These are phyloP conservation scores for Colletotrichum orchidophilum DNA, from an alignment of 2,329 filamentous ascomycete genomes.

Conservation along the genomic window DNA sequence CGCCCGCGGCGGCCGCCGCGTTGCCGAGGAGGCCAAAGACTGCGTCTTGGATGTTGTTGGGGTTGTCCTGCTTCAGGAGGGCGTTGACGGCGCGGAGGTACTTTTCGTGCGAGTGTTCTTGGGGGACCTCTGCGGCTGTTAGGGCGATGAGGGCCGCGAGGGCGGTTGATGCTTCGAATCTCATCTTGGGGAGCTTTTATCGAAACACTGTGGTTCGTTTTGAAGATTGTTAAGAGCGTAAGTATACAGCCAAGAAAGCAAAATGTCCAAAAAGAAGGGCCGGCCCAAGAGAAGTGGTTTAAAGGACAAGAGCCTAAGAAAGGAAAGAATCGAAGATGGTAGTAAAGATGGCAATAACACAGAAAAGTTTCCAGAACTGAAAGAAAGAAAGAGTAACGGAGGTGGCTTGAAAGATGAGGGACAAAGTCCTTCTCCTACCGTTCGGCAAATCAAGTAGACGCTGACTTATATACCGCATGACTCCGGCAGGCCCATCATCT, in stretches of 20 bases:
- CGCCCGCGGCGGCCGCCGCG: slow-evolving; percentile 52
- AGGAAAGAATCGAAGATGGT: slow-evolving; percentile 25
- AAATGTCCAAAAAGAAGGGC: slow-evolving; percentile 33
- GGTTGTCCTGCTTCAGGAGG: slow-evolving; percentile 57
- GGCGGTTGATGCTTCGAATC: slow-evolving; percentile 29
- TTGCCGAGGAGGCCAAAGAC: slow-evolving; percentile 60
- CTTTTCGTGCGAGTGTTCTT: slow-evolving; percentile 64
- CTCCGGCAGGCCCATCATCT: not conserved
- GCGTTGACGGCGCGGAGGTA: slow-evolving; percentile 56
- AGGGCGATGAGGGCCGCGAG: slow-evolving; percentile 29
- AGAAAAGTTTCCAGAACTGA: slow-evolving; percentile 36
- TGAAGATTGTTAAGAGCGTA: not conserved
- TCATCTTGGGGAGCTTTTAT: slow-evolving; percentile 1
- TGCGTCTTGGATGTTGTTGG: slow-evolving; percentile 59
- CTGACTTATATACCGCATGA: slow-evolving; percentile 24
- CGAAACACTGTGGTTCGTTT: not conserved
- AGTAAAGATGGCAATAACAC: slow-evolving; percentile 6
- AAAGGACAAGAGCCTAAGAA: slow-evolving; percentile 18
- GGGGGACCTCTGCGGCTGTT: slow-evolving; percentile 56
- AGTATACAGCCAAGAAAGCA: not conserved
- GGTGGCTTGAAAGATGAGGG: slow-evolving; percentile 21
- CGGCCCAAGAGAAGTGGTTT: slow-evolving; percentile 30
- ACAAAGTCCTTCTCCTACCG: not conserved
- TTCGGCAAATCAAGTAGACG: not conserved
- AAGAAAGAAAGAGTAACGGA: slow-evolving; percentile 28